Evolutionary conservation across 257 asterid genomes (phyloP), one percentile per base, ranked within the genome.

Genomic region (Solanum ossicruentum): DNA sequence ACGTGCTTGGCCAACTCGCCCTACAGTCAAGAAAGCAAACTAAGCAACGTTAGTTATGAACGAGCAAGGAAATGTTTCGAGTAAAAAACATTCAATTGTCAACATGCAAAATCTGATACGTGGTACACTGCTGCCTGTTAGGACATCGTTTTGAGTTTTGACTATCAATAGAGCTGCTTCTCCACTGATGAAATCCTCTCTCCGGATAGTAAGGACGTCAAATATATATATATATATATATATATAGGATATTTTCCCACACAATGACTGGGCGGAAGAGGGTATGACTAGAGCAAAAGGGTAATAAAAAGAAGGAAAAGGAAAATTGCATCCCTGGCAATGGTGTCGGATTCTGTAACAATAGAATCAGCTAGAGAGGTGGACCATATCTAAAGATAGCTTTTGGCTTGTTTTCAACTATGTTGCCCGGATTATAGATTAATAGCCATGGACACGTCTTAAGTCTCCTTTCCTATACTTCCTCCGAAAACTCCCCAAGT

Each of bases 1-100:
- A 56, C 20, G 81, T 83, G 82, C 71, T 83, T 83, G 28, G 85
- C 85, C 71, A 83, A 60, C 80, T 69, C 85, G 26, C 55, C 51
- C 85, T 83, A 52, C 82, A 83, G 26, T 67, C 32, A n/a, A 52
- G 73, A 67, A 18, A 45, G 32, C 9, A n/a, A 67, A 52, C 28
- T 51, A 43, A 39, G 51, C 49, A 71, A 47, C 26, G 41, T 66
- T 52, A 83, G 65, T 20, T 20, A 17, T 69, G 57, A 9, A 69
- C 20, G 51, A 47, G 51, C 6, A 69, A 11, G 32, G 39, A 41
- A 47, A 4, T 13, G 69, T 47, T 17, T 17, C 26, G 52, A 41
- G 51, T 18, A 8, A 23, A 21, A 26, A 28, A 12, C 49, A 13
- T 49, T 47, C 65, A 17, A 58, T 15, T 7, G 47, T 83, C 63